Evolutionary conservation across 176 grass and related monocot genomes (phyloP).

Genomic region (Poa annua): DNA sequence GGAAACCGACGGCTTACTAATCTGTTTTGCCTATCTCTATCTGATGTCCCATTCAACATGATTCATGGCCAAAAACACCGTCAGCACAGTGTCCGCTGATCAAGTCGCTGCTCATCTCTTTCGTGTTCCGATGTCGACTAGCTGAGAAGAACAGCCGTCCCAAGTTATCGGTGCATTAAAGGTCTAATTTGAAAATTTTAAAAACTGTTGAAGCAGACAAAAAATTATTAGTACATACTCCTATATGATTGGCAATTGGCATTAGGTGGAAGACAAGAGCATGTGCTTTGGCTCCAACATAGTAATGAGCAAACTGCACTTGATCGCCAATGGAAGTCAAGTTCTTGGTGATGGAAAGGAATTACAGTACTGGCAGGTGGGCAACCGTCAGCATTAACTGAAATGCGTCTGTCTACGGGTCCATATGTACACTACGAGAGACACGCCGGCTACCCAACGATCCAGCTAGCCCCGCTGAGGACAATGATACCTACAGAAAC

Average conservation of each 20-base stretch:
- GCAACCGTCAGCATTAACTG: conserved; percentile 20
- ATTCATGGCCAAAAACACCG: conserved; percentile 13
- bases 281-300: neutral
- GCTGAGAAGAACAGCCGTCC: neutral
- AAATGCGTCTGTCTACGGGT: neutral
- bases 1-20: neutral
- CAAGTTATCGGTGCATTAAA: conserved; percentile 28
- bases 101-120: neutral
- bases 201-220: neutral
- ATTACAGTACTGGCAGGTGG: neutral
- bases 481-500: no score
- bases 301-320: conserved; percentile 28
- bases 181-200: neutral
- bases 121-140: neutral
- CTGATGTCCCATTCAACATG: neutral
- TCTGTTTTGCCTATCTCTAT: neutral
- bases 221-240: neutral
- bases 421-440: neutral
- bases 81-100: neutral
- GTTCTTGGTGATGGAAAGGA: neutral
- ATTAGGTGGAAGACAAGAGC: conserved; percentile 18
- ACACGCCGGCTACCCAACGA: neutral
- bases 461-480: neutral
- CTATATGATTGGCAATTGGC: neutral
- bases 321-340: conserved; percentile 29